Base-by-base conservation (phyloP, 2,329 filamentous ascomycete genomes). In the Sclerotinia subarctica region DNA sequence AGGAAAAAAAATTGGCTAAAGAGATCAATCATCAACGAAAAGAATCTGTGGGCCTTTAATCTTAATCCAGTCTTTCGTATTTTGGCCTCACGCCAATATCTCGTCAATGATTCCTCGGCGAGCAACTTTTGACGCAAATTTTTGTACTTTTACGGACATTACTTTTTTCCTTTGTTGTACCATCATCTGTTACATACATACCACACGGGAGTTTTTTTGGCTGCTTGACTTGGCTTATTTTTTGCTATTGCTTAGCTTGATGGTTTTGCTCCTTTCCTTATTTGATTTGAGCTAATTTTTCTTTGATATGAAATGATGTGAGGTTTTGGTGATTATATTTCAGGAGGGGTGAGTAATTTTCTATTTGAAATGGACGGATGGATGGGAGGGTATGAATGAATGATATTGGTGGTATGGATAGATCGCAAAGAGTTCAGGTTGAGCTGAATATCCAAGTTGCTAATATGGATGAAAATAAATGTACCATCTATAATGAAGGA, bases 11-110 rank as follows among this genome's bases (percentile, higher is more conserved):
- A 49, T 6, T 60, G 21, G 58, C 58, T 13, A 60, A 49, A 32
- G 58, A 60, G 29, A 24, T 60, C 10, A 60, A 60, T n/a, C 44
- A 29, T 35, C 58, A 60, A 60, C 35, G 58, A 29, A 49, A 44
- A 1, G 26, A 49, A 60, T 49, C 58, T 60, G 26, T 49, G 19
- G 58, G 29, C 29, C 21, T 49, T n/a, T 60, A 19, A 60, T 49
- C 26, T 49, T 29, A 6, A 49, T 35, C n/a, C 5, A 17, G 32
- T 35, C 13, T 35, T 49, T 49, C 21, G 44, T 26, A 60, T 32
- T 60, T n/a, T 11, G 26, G n/a, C 19, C 13, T n/a, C 26, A 47
- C 24, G 47, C 42, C 42, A 29, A 60, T 32, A 47, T 26, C 44
- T 32, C 26, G 6, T 42, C 2, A 38, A 21, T 32, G 32, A 10